Conservation (phyloP, 2,329 filamentous ascomycete genomes). For the Pseudocercospora fijiensis region DNA sequence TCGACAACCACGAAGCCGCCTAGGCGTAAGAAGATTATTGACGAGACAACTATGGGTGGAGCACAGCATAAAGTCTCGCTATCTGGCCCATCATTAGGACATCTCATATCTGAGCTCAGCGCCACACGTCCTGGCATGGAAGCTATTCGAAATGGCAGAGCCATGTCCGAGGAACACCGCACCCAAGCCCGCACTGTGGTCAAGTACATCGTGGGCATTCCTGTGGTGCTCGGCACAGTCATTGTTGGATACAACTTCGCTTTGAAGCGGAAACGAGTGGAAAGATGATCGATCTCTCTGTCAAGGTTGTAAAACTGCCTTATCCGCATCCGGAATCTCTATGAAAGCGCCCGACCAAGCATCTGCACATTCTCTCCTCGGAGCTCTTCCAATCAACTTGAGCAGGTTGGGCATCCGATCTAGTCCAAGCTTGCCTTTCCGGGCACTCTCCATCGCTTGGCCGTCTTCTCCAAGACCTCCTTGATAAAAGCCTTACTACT, state of each 20-base stretch:
- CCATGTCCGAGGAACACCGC: conserved; percentile 32
- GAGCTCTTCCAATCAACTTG: background rate
- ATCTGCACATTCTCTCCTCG: background rate
- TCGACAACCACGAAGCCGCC: conserved; percentile 9
- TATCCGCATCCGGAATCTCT: too few species aligned
- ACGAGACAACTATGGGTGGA: conserved; percentile 24
- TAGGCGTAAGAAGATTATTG: conserved; percentile 8
- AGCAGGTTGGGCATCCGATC: background rate
- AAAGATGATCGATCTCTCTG: too few species aligned
- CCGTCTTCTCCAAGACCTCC: background rate
- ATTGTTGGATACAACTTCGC: conserved; percentile 11
- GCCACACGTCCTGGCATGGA: conserved; percentile 35
- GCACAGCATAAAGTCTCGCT: conserved; percentile 34
- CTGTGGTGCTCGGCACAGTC: conserved; percentile 7
- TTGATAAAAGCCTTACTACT: background rate
- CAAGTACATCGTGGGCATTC: conserved; percentile 14
- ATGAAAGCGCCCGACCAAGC: too few species aligned
- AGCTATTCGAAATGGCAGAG: conserved; percentile 26
- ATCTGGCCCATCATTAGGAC: conserved; percentile 32
- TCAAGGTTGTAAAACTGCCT: too few species aligned
- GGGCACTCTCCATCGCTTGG: background rate
- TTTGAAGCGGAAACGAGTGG: background rate
- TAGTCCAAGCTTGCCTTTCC: background rate
- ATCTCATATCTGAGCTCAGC: conserved; percentile 34
- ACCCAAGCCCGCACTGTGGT: conserved; percentile 11